Evolutionary conservation across 768 basidiomycete species (phyloP).

Genomic region (Xerocomus brunneocitrinus): DNA sequence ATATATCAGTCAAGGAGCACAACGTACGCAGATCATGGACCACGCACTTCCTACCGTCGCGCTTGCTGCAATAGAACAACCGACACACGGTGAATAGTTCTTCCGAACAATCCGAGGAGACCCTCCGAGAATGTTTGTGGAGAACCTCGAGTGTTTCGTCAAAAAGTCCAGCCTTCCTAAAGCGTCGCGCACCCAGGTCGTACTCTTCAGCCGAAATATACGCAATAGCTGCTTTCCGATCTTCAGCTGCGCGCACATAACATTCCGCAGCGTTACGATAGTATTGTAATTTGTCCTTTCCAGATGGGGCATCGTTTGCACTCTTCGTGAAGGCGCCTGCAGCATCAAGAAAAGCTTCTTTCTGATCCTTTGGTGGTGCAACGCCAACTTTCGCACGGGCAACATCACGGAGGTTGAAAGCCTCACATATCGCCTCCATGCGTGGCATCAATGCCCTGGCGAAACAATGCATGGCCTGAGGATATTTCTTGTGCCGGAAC

Average conservation of each 20-base stretch:
- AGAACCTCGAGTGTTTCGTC: constrained; percentile 51
- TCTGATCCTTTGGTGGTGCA: constrained; percentile 18
- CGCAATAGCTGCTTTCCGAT: constrained; percentile 40
- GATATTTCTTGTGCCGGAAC: constrained; percentile 39
- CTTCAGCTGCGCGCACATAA: constrained; percentile 37
- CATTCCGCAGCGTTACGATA: constrained; percentile 45
- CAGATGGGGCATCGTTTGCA: constrained; percentile 27
- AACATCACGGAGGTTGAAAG: constrained; percentile 51
- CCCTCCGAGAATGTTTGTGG: constrained; percentile 26
- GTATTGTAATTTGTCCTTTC: constrained; percentile 33
- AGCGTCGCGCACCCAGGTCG: constrained; percentile 41
- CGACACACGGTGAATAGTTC: constrained; percentile 43
- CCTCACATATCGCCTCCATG: constrained; percentile 44
- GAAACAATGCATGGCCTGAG: constrained; percentile 53
- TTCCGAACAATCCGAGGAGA: constrained; percentile 29
- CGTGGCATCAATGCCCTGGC: constrained; percentile 41
- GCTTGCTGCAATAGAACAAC: constrained; percentile 40
- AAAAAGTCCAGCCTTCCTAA: constrained; percentile 46
- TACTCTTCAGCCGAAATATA: constrained; percentile 43
- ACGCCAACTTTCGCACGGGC: constrained; percentile 36
- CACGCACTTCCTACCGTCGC: constrained; percentile 16
- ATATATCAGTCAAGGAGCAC: background rate
- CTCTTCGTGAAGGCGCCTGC: constrained; percentile 48
- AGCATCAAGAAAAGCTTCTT: constrained; percentile 40
- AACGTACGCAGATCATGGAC: background rate